Percentiles rank a stretch among this genome's conserved stretches.
phyloP scores from a whole-genome alignment of 2,329 filamentous ascomycete genomes.

The Fusarium compactum region DNA sequence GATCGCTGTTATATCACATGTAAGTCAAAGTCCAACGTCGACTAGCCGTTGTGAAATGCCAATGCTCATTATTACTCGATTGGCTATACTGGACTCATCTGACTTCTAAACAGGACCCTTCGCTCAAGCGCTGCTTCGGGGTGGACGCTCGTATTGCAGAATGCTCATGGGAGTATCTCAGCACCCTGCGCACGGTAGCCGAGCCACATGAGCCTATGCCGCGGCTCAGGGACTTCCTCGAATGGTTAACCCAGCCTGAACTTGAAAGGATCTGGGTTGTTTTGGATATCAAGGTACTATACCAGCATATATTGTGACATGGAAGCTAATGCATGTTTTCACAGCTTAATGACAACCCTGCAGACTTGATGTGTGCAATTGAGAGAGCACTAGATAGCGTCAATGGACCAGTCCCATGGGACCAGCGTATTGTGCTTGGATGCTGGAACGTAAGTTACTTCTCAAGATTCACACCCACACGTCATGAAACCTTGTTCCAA shows the following conservation, averaged over 20 bases:
- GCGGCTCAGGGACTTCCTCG: slow-evolving; percentile 77
- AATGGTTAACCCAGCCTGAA: slow-evolving; percentile 74
- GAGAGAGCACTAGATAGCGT: slow-evolving; percentile 71
- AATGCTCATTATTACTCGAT: not conserved
- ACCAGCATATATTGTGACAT: slow-evolving; percentile 11
- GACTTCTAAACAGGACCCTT: slow-evolving; percentile 70
- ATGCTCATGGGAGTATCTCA: slow-evolving; percentile 80
- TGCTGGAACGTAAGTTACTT: slow-evolving; percentile 76
- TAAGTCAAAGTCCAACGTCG: slow-evolving; percentile 53
- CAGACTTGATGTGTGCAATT: slow-evolving; percentile 77
- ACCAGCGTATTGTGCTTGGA: slow-evolving; percentile 79
- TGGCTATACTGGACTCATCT: not conserved
- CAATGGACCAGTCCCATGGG: slow-evolving; percentile 70
- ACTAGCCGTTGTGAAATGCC: not conserved
- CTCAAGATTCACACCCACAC: slow-evolving; percentile 1
- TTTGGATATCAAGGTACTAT: slow-evolving; percentile 84
- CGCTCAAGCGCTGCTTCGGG: slow-evolving; percentile 85
- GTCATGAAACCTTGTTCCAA: not conserved
- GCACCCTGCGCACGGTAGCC: slow-evolving; percentile 73
- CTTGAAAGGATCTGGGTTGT: slow-evolving; percentile 81
- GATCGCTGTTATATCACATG: slow-evolving; percentile 87
- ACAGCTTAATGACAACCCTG: slow-evolving; percentile 76
- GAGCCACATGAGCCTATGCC: slow-evolving; percentile 80
- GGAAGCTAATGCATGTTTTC: slow-evolving; percentile 18
- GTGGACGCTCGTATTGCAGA: slow-evolving; percentile 78